phyloP scores from a whole-genome alignment of 1,284 basidiomycete species.

The Boletus smithii region DNA sequence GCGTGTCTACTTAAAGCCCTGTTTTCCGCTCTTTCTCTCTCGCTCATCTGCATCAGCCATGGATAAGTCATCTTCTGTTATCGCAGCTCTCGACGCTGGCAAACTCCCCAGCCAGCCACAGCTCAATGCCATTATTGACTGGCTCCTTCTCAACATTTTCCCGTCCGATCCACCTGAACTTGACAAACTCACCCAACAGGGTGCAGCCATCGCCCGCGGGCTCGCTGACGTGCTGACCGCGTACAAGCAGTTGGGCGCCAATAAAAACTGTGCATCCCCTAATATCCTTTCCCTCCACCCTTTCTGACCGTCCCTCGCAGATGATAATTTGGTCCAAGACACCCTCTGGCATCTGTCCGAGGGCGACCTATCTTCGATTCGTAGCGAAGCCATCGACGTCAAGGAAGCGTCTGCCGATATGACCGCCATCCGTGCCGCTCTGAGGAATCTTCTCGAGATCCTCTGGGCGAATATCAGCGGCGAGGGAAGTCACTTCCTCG shows the following conservation, averaged over 20 bases:
- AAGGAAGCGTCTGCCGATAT: conserved; percentile 50
- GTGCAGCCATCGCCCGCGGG: conserved; percentile 46
- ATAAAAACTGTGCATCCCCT: conserved; percentile 52
- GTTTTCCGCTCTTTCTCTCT: neutral
- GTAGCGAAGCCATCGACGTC: conserved; percentile 35
- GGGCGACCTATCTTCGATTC: conserved; percentile 43
- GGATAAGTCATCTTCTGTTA: conserved; percentile 55
- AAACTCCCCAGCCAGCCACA: conserved; percentile 62
- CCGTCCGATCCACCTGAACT: conserved; percentile 38
- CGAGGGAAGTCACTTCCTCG: conserved; percentile 51
- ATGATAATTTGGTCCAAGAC: conserved; percentile 59
- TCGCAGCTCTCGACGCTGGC: conserved; percentile 62
- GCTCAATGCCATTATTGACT: conserved; percentile 47
- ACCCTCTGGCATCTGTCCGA: conserved; percentile 59
- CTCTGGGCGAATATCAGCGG: conserved; percentile 51
- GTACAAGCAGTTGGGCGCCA: conserved; percentile 48
- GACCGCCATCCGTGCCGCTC: conserved; percentile 43
- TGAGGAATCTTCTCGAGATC: conserved; percentile 49
- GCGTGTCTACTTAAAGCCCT: conserved; percentile 2
- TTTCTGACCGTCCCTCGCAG: conserved; percentile 32
- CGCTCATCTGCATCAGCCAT: conserved; percentile 35
- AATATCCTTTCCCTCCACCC: neutral
- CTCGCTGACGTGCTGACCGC: conserved; percentile 49
- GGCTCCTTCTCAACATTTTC: conserved; percentile 46
- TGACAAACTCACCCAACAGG: conserved; percentile 50